Evolutionary conservation across 805 yeast genomes (phyloP).

Genomic region (Zygosaccharomyces pseudorouxii): DNA sequence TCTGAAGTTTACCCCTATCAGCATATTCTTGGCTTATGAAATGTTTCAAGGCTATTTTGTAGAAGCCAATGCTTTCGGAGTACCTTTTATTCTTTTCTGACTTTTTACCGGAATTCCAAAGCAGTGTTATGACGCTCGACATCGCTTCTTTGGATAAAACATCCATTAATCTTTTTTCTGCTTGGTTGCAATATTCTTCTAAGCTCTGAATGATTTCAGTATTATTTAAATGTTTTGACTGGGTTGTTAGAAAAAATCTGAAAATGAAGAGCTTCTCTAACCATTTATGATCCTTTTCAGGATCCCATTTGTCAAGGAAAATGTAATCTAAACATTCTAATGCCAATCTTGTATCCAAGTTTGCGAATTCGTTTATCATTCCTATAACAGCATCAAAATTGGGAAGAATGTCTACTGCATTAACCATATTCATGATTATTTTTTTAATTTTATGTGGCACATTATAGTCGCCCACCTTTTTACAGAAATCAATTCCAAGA

Average conservation of each 20-base stretch:
- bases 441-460: slow-evolving; percentile 25
- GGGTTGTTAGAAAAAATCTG: slow-evolving; percentile 26
- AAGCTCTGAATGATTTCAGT: slow-evolving; percentile 24
- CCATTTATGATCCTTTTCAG: slow-evolving; percentile 24
- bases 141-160: slow-evolving; percentile 30
- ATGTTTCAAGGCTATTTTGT: slow-evolving; percentile 25
- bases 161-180: slow-evolving; percentile 30
- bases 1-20: slow-evolving; percentile 37
- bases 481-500: slow-evolving; percentile 24
- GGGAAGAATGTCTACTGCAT: slow-evolving; percentile 24
- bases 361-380: slow-evolving; percentile 30
- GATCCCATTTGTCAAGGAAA: slow-evolving; percentile 33
- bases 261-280: slow-evolving; percentile 31
- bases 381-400: slow-evolving; percentile 26
- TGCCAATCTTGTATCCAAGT: slow-evolving; percentile 26
- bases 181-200: slow-evolving; percentile 21
- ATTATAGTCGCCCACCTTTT: slow-evolving; percentile 12
- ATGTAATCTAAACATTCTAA: slow-evolving; percentile 36
- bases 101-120: slow-evolving; percentile 40
- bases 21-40: slow-evolving; percentile 25
- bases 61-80: slow-evolving; percentile 27
- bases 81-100: slow-evolving; percentile 25
- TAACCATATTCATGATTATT: slow-evolving; percentile 36
- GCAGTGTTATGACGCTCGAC: slow-evolving; percentile 34
- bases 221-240: slow-evolving; percentile 20